Evolutionary conservation across 2,329 filamentous ascomycete genomes (phyloP), one percentile per base, ranked within the genome.

Genomic region (Fusarium redolens): DNA sequence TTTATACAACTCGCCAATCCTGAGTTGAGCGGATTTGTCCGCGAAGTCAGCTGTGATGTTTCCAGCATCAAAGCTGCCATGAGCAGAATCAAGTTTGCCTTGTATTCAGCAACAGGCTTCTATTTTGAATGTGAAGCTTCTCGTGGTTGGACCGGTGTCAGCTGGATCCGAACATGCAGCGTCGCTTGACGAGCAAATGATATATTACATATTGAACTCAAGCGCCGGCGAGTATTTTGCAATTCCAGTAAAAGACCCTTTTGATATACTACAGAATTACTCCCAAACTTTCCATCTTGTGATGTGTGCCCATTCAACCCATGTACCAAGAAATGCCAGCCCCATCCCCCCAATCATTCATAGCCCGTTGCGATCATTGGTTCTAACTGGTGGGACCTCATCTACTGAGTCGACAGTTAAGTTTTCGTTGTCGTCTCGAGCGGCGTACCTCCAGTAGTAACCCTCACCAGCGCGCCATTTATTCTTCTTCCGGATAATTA

Each of bases 91-190:
- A 33, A 14, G 22, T 35, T 22, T 60, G 13, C 12, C 13, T 33
- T 35, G 5, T 22, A 45, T 41, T 57, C 43, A 48, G 14, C 33
- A 50, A 17, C 22, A 40, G 45, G 35, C 35, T 47, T n/a, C 33
- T 41, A 43, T 33, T 11, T 5, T 20, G 17, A 67, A 40, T 4
- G 35, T n/a, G 25, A 69, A 38, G 30, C 33, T 62, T 57, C 33
- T 60, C 38, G 38, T 68, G 50, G 45, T 71, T 51, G 62, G 72
- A 52, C 55, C 37, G 25, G 55, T 41, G 65, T 73, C 48, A 65
- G 65, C 45, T 72, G 55, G 66, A 31, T 30, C 58, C 35, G 33
- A 22, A 43, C 11, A 33, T 2, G 30, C 14, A 30, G 6, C 1
- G 18, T 1, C 18, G 0, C 20, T 30, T 12, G 0, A 48, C 1